Evolutionary conservation across 306 rosid genomes (phyloP), one percentile per base, ranked within the genome.

Genomic region (Inga laurina): DNA sequence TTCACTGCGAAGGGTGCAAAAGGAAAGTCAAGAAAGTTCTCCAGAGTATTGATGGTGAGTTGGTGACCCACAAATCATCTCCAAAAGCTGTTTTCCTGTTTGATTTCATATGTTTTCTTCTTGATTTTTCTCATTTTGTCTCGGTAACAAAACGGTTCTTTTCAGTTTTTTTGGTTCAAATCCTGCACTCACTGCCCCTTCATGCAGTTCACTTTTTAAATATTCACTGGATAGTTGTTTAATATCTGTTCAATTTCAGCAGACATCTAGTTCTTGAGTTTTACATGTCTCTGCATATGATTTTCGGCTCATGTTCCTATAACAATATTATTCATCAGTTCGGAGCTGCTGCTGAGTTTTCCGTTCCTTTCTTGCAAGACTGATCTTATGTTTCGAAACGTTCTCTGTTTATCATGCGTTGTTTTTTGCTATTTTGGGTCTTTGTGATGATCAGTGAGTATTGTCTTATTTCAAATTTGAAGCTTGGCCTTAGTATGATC

Each of bases 1-100:
- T 94, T 72, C 94, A 96, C 89, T 96, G 99, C 67, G 86, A 81
- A 81, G 99, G 88, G 21, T 96, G 99, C 94, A 87, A 87, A 81
- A 89, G 85, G 76, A 93, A 91, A 82, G 94, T 92, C 10, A 76
- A 81, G 19, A 91, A 86, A 77, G 70, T 86, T 76, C 87, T 96
- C 12, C 90, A 84, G 77, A 77, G 59, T n/a, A 79, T 96, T 10
- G 82, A 92, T 10, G 99, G 99, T 93, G 84, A 75, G 71, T 32
- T 65, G 41, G 4, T 34, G 10, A 13, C n/a, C 39, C 43, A 32
- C 71, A 32, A 14, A 65, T 65, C 43, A 71, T 48, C 45, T 30
- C 51, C 77, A 66, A 41, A 39, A 45, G 27, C 22, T 24, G 35
- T 45, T 0, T 10, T 18, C n/a, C 61, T 34, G 2, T 83, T 45